Percentiles rank a stretch among this genome's conserved stretches.
These are phyloP conservation scores for Spathaspora passalidarum DNA, from an alignment of 805 yeast genomes.

Conservation along the genomic window DNA sequence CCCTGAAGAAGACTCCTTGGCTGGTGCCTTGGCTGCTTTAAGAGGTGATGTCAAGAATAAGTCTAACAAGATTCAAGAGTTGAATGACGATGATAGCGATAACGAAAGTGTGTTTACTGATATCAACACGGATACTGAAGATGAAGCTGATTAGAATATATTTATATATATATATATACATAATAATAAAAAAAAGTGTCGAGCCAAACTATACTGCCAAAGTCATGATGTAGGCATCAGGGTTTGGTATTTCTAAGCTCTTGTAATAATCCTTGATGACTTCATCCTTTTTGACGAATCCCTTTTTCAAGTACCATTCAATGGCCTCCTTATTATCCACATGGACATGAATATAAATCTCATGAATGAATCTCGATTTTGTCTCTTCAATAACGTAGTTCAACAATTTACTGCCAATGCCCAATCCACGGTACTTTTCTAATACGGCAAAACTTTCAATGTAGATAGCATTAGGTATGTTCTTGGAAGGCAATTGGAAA, in stretches of 20 bases:
- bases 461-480: conserved; percentile 53
- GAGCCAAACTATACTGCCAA: conserved; percentile 20
- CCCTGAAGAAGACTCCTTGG: conserved; percentile 72
- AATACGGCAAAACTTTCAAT: conserved; percentile 69
- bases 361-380: conserved; percentile 50
- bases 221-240: conserved; percentile 46
- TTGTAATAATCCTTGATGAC: conserved; percentile 47
- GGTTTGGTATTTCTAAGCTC: conserved; percentile 40
- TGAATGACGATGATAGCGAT: conserved; percentile 36
- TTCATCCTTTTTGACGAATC: conserved; percentile 39
- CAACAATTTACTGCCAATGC: conserved; percentile 61
- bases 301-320: conserved; percentile 51
- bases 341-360: conserved; percentile 54
- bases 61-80: conserved; percentile 16
- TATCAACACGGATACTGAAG: conserved; percentile 46
- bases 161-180: neutral
- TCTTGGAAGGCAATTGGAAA: conserved; percentile 21
- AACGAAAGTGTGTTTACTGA: conserved; percentile 43
- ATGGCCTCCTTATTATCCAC: conserved; percentile 37
- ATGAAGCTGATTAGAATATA: conserved; percentile 23
- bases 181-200: neutral
- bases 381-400: conserved; percentile 57
- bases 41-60: conserved; percentile 54
- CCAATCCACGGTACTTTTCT: conserved; percentile 56
- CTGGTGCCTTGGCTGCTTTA: conserved; percentile 70